Evolutionary conservation across 2,329 filamentous ascomycete genomes (phyloP).

Genomic region (Aspergillus pseudotamarii): DNA sequence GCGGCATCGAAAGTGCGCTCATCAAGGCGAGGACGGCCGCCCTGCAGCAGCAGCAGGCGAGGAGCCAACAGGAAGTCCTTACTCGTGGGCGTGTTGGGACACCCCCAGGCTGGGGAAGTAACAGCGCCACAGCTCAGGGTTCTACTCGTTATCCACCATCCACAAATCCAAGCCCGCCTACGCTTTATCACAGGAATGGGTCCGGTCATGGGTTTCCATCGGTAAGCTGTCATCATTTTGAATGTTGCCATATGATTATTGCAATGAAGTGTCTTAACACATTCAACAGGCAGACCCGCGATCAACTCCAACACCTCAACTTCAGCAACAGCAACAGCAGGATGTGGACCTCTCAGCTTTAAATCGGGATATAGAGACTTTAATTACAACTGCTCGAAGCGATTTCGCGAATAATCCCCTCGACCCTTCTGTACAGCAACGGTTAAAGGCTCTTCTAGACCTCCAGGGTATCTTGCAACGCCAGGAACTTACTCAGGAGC

Average conservation of each 20-base stretch:
- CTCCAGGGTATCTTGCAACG: constrained; percentile 78
- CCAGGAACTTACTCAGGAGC: constrained; percentile 76
- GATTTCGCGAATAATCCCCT: constrained; percentile 76
- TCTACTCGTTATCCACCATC: constrained; percentile 45
- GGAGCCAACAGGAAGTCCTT: constrained; percentile 59
- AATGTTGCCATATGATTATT: neutral
- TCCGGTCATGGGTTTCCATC: constrained; percentile 29
- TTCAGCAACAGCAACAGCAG: constrained; percentile 38
- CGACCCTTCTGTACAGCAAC: constrained; percentile 74
- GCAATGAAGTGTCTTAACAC: constrained; percentile 11
- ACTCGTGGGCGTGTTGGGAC: constrained; percentile 55
- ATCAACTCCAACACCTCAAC: constrained; percentile 34
- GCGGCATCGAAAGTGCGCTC: constrained; percentile 90
- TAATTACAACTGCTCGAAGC: constrained; percentile 72
- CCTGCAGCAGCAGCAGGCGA: constrained; percentile 51
- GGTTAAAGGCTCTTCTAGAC: constrained; percentile 81
- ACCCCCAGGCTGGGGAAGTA: constrained; percentile 66
- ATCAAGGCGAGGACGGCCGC: constrained; percentile 74
- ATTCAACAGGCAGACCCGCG: constrained; percentile 22
- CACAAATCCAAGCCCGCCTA: constrained; percentile 22
- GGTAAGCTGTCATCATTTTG: constrained; percentile 18
- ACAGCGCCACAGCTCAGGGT: constrained; percentile 70
- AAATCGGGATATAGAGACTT: constrained; percentile 77
- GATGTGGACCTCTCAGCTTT: constrained; percentile 67
- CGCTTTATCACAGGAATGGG: constrained; percentile 35